Evolutionary conservation across 768 basidiomycete species (phyloP).

Genomic region (Mycena galopus): DNA sequence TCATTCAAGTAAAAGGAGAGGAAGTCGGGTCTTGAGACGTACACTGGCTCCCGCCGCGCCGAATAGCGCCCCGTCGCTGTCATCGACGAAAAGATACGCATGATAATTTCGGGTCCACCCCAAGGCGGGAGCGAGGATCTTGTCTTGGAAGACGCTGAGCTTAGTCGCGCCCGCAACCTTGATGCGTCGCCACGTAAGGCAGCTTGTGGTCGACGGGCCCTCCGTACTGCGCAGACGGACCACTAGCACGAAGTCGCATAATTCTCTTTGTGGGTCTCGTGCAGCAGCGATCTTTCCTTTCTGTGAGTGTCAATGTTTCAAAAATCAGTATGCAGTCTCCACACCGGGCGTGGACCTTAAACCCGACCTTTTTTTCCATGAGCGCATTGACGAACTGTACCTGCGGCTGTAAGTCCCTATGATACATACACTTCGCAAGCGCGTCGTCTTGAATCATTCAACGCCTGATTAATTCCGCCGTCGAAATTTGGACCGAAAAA

Average conservation of each 20-base stretch:
- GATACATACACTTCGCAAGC: conserved; percentile 16
- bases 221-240: conserved; percentile 20
- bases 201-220: not conserved
- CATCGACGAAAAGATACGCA: conserved; percentile 21
- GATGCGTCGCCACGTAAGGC: conserved; percentile 44
- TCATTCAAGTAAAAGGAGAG: not conserved
- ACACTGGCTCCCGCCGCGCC: conserved; percentile 12
- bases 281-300: conserved; percentile 16
- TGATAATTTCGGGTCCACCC: conserved; percentile 44
- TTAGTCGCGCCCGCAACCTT: conserved; percentile 50
- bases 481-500: not conserved
- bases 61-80: conserved; percentile 19
- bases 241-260: conserved; percentile 14
- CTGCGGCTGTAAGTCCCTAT: conserved; percentile 14
- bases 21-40: not conserved
- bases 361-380: conserved; percentile 22
- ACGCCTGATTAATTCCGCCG: not conserved
- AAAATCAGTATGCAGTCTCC: not conserved
- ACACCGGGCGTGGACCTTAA: too few relatives aligned
- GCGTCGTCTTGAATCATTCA: not conserved
- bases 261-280: conserved; percentile 22
- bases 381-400: conserved; percentile 21
- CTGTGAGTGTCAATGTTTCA: not conserved
- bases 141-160: conserved; percentile 50
- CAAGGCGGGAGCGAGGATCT: conserved; percentile 49